A percentile compares a stretch with the other conserved stretches of the same genome.
These are phyloP conservation scores for Rhizopus sp. DNA, from an alignment of 371 early-diverging fungal genomes.

Conservation along the genomic window DNA sequence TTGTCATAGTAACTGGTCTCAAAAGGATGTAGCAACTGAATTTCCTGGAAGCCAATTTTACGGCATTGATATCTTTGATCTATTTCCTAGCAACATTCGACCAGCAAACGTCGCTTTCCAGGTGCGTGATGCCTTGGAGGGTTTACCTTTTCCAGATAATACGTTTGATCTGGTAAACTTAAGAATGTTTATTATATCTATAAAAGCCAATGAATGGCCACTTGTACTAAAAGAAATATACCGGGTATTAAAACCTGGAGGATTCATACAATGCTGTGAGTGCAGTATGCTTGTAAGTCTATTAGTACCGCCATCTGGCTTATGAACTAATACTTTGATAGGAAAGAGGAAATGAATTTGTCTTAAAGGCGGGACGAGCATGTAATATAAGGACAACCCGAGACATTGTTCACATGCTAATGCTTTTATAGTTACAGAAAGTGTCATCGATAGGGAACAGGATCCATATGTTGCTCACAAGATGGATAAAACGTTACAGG, in stretches of 20 bases:
- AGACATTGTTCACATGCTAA: not conserved
- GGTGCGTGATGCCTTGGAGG: conserved; percentile 46
- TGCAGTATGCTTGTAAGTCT: conserved; percentile 38
- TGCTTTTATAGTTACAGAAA: conserved; percentile 23
- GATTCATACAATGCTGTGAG: conserved; percentile 59
- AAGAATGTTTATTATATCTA: conserved; percentile 54
- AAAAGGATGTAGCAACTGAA: conserved; percentile 59
- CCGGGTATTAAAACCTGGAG: conserved; percentile 60
- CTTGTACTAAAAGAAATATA: conserved; percentile 47
- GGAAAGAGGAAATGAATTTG: conserved; percentile 37
- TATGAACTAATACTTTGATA: conserved; percentile 2
- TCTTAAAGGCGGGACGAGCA: conserved; percentile 22
- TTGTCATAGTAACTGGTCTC: not conserved
- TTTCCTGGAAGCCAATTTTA: conserved; percentile 54
- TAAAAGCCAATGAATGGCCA: conserved; percentile 54
- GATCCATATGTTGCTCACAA: conserved; percentile 53
- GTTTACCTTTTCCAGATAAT: conserved; percentile 59
- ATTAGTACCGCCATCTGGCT: too few species aligned
- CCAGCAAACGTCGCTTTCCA: conserved; percentile 51
- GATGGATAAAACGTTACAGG: conserved; percentile 29
- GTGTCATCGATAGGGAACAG: conserved; percentile 38
- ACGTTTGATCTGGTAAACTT: conserved; percentile 64
- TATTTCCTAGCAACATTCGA: conserved; percentile 52
- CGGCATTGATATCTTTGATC: conserved; percentile 57
- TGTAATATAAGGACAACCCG: conserved; percentile 21